A percentile compares a stretch with the other conserved stretches of the same genome.
Conservation (phyloP, 2,329 filamentous ascomycete species). For the Ophioceras dolichostomum region DNA sequence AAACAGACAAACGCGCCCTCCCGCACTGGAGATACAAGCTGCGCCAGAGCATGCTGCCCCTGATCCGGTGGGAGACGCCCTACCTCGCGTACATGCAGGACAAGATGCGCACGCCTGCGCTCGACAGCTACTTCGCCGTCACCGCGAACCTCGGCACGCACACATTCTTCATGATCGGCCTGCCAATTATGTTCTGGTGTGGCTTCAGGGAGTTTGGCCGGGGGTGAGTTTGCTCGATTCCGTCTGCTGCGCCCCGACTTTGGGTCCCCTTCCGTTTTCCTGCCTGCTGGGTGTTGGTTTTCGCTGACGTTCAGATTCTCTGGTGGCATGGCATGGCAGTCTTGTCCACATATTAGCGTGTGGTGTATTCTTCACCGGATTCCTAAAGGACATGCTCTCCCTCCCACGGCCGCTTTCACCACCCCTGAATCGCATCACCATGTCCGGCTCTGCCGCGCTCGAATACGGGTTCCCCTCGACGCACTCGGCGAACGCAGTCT, state of each 20-base stretch:
- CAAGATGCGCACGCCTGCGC: slow-evolving; percentile 63
- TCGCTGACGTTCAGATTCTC: background rate
- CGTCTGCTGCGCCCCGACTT: too few species aligned
- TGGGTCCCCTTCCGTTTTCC: background rate
- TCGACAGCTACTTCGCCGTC: slow-evolving; percentile 94
- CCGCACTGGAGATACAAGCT: slow-evolving; percentile 81
- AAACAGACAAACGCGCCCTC: slow-evolving; percentile 70
- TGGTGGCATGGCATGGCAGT: slow-evolving; percentile 23
- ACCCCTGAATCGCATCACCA: slow-evolving; percentile 85
- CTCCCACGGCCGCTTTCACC: slow-evolving; percentile 85
- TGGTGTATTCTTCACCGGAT: slow-evolving; percentile 80
- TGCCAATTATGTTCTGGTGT: slow-evolving; percentile 96
- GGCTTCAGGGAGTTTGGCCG: slow-evolving; percentile 76
- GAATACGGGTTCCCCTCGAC: slow-evolving; percentile 98
- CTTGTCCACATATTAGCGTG: slow-evolving; percentile 65
- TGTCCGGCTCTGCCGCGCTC: slow-evolving; percentile 88
- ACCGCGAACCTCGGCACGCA: slow-evolving; percentile 95
- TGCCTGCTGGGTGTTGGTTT: background rate
- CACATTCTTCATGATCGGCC: slow-evolving; percentile 94
- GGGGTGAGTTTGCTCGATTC: too few species aligned
- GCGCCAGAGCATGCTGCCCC: slow-evolving; percentile 69
- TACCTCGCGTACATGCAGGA: slow-evolving; percentile 83
- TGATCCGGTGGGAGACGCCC: slow-evolving; percentile 90
- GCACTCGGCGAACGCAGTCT: slow-evolving; percentile 93
- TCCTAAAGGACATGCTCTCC: slow-evolving; percentile 88